phyloP scores from a whole-genome alignment of 1,284 basidiomycete species.

The Moesziomyces antarcticus region DNA sequence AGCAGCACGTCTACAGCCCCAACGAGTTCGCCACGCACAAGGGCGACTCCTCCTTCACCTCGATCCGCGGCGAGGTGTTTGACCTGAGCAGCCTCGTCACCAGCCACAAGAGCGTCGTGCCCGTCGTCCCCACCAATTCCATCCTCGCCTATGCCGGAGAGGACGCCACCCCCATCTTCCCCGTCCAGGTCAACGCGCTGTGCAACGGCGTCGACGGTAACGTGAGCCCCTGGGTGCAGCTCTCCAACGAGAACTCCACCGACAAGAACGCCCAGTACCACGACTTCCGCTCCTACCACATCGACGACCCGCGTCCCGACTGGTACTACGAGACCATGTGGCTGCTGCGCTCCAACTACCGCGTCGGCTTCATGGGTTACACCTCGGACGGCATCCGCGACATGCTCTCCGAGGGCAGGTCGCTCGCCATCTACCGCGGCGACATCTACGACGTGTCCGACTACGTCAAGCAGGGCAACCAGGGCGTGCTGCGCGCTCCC shows the following conservation, averaged over 20 bases:
- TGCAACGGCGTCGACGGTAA: constrained; percentile 86
- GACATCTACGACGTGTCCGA: constrained; percentile 87
- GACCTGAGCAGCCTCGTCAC: constrained; percentile 72
- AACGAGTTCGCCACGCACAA: constrained; percentile 82
- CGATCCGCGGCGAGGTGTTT: constrained; percentile 93
- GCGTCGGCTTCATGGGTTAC: constrained; percentile 89
- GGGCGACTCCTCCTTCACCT: constrained; percentile 78
- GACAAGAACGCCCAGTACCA: constrained; percentile 84
- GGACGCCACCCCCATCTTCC: constrained; percentile 84
- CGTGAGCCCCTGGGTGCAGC: constrained; percentile 84
- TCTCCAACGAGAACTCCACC: constrained; percentile 83
- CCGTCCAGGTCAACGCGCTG: constrained; percentile 93
- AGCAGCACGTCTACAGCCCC: constrained; percentile 86
- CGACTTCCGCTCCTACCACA: constrained; percentile 81
- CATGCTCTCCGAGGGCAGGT: constrained; percentile 74
- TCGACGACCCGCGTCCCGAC: constrained; percentile 89
- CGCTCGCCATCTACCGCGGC: constrained; percentile 83
- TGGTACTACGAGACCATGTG: constrained; percentile 90
- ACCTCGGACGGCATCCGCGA: constrained; percentile 81
- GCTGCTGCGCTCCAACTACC: constrained; percentile 82
- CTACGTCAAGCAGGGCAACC: constrained; percentile 72
- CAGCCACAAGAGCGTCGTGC: constrained; percentile 76
- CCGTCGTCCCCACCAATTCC: constrained; percentile 79
- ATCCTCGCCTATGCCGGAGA: constrained; percentile 86
- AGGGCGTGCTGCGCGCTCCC: constrained; percentile 72